Base-by-base conservation (phyloP, 1,139 yeast genomes). In the Yamadazyma triangularis region DNA sequence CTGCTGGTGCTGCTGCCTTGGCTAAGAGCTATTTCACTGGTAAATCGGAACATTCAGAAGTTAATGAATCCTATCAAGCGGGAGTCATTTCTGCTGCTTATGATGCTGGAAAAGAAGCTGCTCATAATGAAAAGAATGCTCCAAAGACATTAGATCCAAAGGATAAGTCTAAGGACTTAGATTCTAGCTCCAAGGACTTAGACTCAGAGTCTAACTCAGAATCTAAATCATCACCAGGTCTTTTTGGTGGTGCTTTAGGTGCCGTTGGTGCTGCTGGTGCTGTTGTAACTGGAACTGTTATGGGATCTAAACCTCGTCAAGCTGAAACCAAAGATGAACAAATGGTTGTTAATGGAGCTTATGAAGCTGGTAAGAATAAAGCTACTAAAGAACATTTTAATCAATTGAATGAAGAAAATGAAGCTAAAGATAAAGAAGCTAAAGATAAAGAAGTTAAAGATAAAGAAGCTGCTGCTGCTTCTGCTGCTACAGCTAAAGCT, bases 21-120 rank as follows among this genome's bases (percentile, higher is more conserved):
- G 20, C 9, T 9, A 18, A 18, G 9, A 9, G 20, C 9, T 6
- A 18, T 18, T 18, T 9, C 20, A 18, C 9, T 9, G 9, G 16
- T 9, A 8, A 10, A 4, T 16, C 11, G 19, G 13, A 10, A 12
- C n/a, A 12, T 8, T 11, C 11, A 8, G 24, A 7, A 13, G 6
- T 19, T 8, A 31, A 45, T 16, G 41, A 46, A 25, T 39, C 53
- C 19, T 51, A 50, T 27, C 31, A 39, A 13, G 44, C 46, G 11
- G 55, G 55, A 14, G 33, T 42, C 13, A 40, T 40, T 26, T 30
- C 41, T 7, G 54, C 46, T 6, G 35, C 56, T 13, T 46, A 47
- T 34, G 49, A 46, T 14, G 34, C 46, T 10, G 51, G 52, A n/a
- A 11, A 30, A 5, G 27, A 21, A n/a, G 23, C 39, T 13, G 33